These are phyloP conservation scores for Globisporangium echinulatum DNA, from an alignment of 352 stramenopile genomes.

Conservation along the genomic window DNA sequence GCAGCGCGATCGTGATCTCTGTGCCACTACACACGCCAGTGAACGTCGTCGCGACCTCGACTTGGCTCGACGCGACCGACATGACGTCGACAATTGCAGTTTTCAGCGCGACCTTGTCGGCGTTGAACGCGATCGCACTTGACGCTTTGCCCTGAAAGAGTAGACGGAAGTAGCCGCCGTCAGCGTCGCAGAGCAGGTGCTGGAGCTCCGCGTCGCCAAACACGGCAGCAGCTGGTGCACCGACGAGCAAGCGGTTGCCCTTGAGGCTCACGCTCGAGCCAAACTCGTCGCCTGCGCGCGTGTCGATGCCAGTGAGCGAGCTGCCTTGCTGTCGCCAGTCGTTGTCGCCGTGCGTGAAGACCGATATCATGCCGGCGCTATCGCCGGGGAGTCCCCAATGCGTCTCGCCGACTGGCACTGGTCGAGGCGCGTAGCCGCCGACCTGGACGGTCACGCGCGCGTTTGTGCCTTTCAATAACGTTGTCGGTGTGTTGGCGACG, in stretches of 20 bases:
- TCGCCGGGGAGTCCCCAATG: conserved; percentile 51
- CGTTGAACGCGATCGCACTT: conserved; percentile 52
- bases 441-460: conserved; percentile 43
- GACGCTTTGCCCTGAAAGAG: conserved; percentile 54
- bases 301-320: conserved; percentile 48
- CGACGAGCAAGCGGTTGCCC: conserved; percentile 43
- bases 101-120: conserved; percentile 36
- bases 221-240: conserved; percentile 53
- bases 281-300: conserved; percentile 60
- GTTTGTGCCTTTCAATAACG: conserved; percentile 47
- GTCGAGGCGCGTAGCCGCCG: conserved; percentile 38
- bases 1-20: conserved; percentile 51
- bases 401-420: conserved; percentile 24
- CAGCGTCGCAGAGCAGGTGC: conserved; percentile 65
- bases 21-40: conserved; percentile 35
- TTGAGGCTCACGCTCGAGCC: conserved; percentile 64
- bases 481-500: conserved; percentile 17
- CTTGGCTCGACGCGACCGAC: conserved; percentile 40
- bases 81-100: conserved; percentile 47
- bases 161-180: conserved; percentile 61
- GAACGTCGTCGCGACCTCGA: conserved; percentile 51
- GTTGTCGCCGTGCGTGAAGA: conserved; percentile 64
- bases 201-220: conserved; percentile 74
- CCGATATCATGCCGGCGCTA: conserved; percentile 45
- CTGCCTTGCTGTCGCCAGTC: conserved; percentile 73